These are phyloP conservation scores for Phytophthora pini DNA, from an alignment of 352 stramenopile species.

Conservation along the genomic window DNA sequence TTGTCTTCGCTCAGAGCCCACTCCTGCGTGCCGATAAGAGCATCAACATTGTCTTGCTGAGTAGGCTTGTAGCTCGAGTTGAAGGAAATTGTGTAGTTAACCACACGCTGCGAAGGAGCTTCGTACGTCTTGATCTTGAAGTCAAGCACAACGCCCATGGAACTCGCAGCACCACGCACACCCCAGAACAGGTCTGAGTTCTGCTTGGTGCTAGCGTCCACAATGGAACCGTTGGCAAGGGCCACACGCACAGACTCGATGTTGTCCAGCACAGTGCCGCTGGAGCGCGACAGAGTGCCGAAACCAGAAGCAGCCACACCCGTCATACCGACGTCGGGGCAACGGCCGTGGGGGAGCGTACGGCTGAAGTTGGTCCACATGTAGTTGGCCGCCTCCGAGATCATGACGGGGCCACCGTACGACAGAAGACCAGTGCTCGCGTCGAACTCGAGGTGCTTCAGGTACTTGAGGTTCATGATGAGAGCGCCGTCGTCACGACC, in stretches of 20 bases:
- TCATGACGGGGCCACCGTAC: slow-evolving; percentile 37
- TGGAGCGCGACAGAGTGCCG: slow-evolving; percentile 27
- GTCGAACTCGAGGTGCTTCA: slow-evolving; percentile 32
- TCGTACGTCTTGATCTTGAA: slow-evolving; percentile 32
- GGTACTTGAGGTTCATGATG: slow-evolving; percentile 30
- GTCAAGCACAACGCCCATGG: slow-evolving; percentile 29
- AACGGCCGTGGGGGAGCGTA: slow-evolving; percentile 31
- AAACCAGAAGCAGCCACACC: slow-evolving; percentile 33
- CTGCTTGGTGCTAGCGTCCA: slow-evolving; percentile 22
- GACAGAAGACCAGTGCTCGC: slow-evolving; percentile 24
- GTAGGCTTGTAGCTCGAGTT: slow-evolving; percentile 25
- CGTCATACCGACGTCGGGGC: slow-evolving; percentile 37
- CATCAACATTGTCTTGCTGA: slow-evolving; percentile 33
- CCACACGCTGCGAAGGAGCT: slow-evolving; percentile 16
- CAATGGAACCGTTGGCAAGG: slow-evolving; percentile 32
- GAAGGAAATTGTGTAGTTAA: slow-evolving; percentile 30
- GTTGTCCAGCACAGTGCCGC: slow-evolving; percentile 36
- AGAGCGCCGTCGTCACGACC: slow-evolving; percentile 35
- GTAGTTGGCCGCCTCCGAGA: slow-evolving; percentile 30
- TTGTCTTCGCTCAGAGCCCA: slow-evolving; percentile 33
- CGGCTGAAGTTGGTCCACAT: slow-evolving; percentile 24
- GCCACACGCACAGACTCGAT: slow-evolving; percentile 30
- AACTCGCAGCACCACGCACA: slow-evolving; percentile 32
- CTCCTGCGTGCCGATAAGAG: slow-evolving; percentile 30
- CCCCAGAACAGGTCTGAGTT: slow-evolving; percentile 36